Base-by-base conservation (phyloP, 2,329 filamentous ascomycete species). In the Venturia asperata region DNA sequence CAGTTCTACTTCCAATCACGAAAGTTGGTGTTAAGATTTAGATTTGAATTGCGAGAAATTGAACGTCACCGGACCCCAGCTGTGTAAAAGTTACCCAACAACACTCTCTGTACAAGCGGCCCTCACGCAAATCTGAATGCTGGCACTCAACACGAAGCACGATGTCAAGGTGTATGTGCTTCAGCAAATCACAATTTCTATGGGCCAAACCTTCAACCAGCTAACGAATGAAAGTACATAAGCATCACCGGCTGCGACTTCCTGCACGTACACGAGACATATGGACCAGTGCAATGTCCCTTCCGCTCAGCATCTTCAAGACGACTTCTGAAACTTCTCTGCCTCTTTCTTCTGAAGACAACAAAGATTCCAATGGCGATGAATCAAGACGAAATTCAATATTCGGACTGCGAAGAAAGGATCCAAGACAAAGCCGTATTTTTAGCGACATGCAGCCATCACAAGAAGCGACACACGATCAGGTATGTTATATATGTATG, bases 391-490 rank as follows among this genome's bases (percentile, higher is more conserved):
- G 52, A 7, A 34, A 58, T 15, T 58, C 52, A 58, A 37, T 37
- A 10, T 58, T 58, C 17, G 30, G 30, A 37, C 27, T 5, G 19
- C 27, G 52, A 58, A 58, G 60, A 61, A 61, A 61, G 42, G 37
- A 45, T 21, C 21, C 39, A 34, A 61, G 60, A 61, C 42, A 42
- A 42, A 61, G 37, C 42, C n/a, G 34, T 43, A 63, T 49, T 41
- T 39, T 55, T 47, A 24, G 15, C 62, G 27, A 55, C 55, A 63
- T 42, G 60, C 60, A 43, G 60, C 60, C 43, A 63, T 30, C 62
- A 41, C 30, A 49, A 27, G 7, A 27, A 43, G n/a, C 9, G 39
- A 43, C 5, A 19, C 60, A 34, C 10, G n/a, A 61, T 27, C 60
- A 62, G 43, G 60, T 62, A 62, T 43, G 39, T 62, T 41, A 13